These are phyloP conservation scores for Tolypocladium inflatum DNA, from an alignment of 2,329 filamentous ascomycete species.

Conservation along the genomic window DNA sequence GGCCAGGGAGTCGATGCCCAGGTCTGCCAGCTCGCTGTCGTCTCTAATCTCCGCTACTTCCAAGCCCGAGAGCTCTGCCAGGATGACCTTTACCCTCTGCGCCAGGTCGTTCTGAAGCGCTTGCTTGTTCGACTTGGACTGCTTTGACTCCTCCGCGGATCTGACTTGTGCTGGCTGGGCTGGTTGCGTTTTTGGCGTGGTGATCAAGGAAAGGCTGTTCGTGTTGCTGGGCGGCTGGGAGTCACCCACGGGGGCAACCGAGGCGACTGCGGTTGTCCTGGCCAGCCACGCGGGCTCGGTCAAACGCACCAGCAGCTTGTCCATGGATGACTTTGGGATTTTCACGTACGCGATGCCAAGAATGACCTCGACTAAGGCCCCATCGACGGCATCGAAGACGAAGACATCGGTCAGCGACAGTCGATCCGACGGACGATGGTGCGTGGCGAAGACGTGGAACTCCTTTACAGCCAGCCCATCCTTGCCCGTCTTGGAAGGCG, in stretches of 20 bases:
- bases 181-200: too few relatives aligned
- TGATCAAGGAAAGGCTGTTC: background rate
- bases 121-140: background rate
- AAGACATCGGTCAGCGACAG: conserved; percentile 4
- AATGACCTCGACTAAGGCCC: conserved; percentile 3
- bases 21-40: conserved; percentile 25
- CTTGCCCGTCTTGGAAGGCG: conserved; percentile 9
- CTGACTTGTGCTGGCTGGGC: too few relatives aligned
- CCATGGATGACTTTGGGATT: conserved; percentile 2
- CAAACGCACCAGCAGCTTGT: conserved; percentile 1
- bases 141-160: background rate
- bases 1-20: conserved; percentile 41
- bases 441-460: conserved; percentile 3
- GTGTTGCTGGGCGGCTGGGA: too few relatives aligned
- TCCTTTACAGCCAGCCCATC: background rate
- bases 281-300: background rate
- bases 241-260: too few relatives aligned
- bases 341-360: conserved; percentile 6
- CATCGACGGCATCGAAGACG: conserved; percentile 2
- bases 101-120: background rate
- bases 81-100: conserved; percentile 6
- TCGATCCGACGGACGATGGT: background rate
- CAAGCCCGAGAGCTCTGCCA: conserved; percentile 22
- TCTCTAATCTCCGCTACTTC: conserved; percentile 25
- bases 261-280: background rate